A percentile compares a stretch with the other conserved stretches of the same genome.
Conservation (phyloP, 225 moss, liverwort and hornwort genomes). For the Physcomitrellopsis africana region DNA sequence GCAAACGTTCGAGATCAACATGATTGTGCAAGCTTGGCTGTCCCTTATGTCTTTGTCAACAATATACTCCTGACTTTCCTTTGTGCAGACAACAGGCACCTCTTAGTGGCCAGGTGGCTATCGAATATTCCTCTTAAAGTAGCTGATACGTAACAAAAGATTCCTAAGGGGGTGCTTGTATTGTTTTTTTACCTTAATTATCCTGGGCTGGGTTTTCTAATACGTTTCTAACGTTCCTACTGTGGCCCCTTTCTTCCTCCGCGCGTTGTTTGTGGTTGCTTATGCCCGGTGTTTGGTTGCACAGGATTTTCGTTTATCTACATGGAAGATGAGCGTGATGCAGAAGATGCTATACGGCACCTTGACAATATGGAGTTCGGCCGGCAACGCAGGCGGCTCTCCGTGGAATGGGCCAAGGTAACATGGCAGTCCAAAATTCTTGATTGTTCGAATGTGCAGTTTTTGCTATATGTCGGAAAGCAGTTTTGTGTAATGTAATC, state of each 20-base stretch:
- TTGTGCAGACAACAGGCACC: slow-evolving; percentile 97
- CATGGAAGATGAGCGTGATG: slow-evolving; percentile 99
- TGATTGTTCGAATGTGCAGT: slow-evolving; percentile 1
- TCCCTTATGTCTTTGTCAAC: slow-evolving; percentile 85
- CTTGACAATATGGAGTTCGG: slow-evolving; percentile 96
- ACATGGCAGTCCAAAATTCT: neutral
- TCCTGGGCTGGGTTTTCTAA: slow-evolving; percentile 39
- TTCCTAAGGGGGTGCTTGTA: slow-evolving; percentile 56
- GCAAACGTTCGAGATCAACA: slow-evolving; percentile 85
- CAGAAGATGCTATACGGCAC: slow-evolving; percentile 96
- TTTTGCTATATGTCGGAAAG: neutral
- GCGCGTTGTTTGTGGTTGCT: slow-evolving; percentile 34
- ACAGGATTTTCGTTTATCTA: slow-evolving; percentile 98
- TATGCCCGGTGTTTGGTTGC: slow-evolving; percentile 39
- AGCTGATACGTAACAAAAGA: slow-evolving; percentile 56
- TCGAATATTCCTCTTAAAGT: slow-evolving; percentile 61
- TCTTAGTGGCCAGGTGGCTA: slow-evolving; percentile 94
- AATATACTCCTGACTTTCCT: slow-evolving; percentile 83
- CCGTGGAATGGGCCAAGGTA: slow-evolving; percentile 99
- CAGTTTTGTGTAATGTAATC: neutral
- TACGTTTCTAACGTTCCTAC: slow-evolving; percentile 36
- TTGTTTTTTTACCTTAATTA: slow-evolving; percentile 38
- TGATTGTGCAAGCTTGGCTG: slow-evolving; percentile 95
- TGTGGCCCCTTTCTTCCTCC: slow-evolving; percentile 35
- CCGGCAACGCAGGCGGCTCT: slow-evolving; percentile 91